Evolutionary conservation across 495 filamentous ascomycete genomes (phyloP).

Genomic region (Schizothecium vesticola): DNA sequence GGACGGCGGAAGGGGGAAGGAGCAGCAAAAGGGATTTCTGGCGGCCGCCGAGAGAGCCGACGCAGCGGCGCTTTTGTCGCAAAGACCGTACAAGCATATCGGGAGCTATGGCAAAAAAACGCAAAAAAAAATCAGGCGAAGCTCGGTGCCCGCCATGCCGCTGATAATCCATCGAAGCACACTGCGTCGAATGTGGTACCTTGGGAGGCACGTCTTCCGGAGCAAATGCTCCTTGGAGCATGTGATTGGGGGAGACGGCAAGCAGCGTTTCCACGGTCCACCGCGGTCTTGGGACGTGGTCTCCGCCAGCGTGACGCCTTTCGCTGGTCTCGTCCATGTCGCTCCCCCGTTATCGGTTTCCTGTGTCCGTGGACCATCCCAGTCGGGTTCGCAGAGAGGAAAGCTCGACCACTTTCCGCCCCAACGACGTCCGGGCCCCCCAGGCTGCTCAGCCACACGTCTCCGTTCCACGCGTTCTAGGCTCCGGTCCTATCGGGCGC

Average conservation of each 20-base stretch:
- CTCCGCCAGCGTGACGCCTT: neutral
- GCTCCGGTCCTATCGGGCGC: neutral
- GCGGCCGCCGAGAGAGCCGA: slow-evolving; percentile 8
- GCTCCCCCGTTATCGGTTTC: neutral
- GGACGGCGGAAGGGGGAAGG: slow-evolving; percentile 17
- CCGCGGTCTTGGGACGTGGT: neutral
- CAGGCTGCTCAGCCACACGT: too few species aligned
- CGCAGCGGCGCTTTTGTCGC: slow-evolving; percentile 22
- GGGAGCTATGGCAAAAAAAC: neutral
- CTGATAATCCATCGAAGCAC: slow-evolving; percentile 16
- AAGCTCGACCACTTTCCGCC: neutral
- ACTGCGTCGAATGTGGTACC: slow-evolving; percentile 26
- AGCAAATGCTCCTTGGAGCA: slow-evolving; percentile 30
- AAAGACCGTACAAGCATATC: slow-evolving; percentile 22
- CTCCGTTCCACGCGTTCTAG: neutral
- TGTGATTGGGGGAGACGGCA: slow-evolving; percentile 30
- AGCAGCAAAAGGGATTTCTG: slow-evolving; percentile 20
- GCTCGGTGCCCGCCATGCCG: neutral
- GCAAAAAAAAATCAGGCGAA: neutral
- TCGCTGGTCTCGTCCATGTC: neutral
- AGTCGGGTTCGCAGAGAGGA: neutral
- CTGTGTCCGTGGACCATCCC: neutral
- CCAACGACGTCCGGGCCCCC: neutral
- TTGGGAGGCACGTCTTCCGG: slow-evolving; percentile 27
- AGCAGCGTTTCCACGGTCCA: slow-evolving; percentile 35